Conservation (phyloP, 2,329 filamentous ascomycete species). For the Aspergillus latus region DNA sequence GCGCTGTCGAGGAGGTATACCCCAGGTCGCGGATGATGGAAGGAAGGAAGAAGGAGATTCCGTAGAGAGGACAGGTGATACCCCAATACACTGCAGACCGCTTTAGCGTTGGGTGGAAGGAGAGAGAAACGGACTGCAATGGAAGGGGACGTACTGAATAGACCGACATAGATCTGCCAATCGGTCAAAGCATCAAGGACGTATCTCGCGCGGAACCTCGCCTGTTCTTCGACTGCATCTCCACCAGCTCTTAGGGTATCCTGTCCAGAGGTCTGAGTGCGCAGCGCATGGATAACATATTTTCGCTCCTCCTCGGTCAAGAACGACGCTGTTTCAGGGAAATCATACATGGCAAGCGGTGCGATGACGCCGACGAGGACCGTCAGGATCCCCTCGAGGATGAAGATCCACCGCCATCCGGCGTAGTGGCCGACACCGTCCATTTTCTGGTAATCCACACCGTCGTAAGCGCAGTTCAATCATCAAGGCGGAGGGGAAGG, state of each 20-base stretch:
- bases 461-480: too few species aligned
- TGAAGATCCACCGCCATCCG: conserved; percentile 55
- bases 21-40: conserved; percentile 45
- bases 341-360: conserved; percentile 49
- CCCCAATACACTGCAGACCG: conserved; percentile 40
- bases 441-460: conserved; percentile 41
- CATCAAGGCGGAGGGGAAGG: background rate
- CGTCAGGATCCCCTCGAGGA: conserved; percentile 51
- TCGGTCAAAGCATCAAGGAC: conserved; percentile 43
- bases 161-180: conserved; percentile 43
- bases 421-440: conserved; percentile 48
- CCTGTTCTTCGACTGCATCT: conserved; percentile 29
- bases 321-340: conserved; percentile 46
- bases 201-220: conserved; percentile 40
- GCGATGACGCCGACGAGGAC: conserved; percentile 44
- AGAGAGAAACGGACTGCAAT: too few species aligned
- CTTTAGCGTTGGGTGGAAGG: background rate
- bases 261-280: conserved; percentile 33
- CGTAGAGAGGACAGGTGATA: conserved; percentile 44
- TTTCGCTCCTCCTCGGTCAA: conserved; percentile 42
- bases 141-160: conserved; percentile 34
- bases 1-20: conserved; percentile 40
- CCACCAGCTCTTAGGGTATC: conserved; percentile 13
- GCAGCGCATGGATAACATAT: conserved; percentile 40
- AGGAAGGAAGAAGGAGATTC: conserved; percentile 40